phyloP scores from a whole-genome alignment of 768 basidiomycete genomes.

The Tulasnella calospora region DNA sequence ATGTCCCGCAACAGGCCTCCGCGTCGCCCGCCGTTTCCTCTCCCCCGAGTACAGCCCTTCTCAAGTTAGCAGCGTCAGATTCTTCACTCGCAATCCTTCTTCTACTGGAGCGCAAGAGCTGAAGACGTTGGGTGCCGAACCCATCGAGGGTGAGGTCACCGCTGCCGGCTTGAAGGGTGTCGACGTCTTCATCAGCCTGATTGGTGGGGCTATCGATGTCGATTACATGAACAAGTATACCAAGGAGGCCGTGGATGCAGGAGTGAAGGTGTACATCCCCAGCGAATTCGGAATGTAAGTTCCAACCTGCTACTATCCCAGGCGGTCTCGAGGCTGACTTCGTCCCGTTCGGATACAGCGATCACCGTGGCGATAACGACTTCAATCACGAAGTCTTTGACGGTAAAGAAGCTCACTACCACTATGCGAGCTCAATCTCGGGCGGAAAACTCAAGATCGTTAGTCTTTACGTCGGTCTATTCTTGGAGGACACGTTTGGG shows the following conservation, averaged over 20 bases:
- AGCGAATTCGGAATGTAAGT: slow-evolving; percentile 14
- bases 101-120: background rate
- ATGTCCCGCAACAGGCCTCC: background rate
- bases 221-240: background rate
- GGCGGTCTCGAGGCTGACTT: too few relatives aligned
- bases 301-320: background rate
- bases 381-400: background rate
- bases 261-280: slow-evolving; percentile 12
- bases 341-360: background rate
- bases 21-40: background rate
- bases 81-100: background rate
- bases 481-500: background rate
- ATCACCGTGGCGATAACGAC: background rate
- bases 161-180: background rate
- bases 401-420: background rate
- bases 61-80: background rate
- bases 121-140: background rate
- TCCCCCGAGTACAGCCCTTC: background rate
- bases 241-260: slow-evolving; percentile 27
- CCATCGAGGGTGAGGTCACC: background rate
- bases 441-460: background rate
- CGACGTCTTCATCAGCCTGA: background rate
- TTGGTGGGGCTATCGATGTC: background rate
- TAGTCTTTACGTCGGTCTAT: background rate
- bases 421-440: background rate